Percentiles rank a stretch among this genome's conserved stretches.
Evolutionary conservation across 345 rosid species (phyloP).

Genomic region (Camelina hispida): DNA sequence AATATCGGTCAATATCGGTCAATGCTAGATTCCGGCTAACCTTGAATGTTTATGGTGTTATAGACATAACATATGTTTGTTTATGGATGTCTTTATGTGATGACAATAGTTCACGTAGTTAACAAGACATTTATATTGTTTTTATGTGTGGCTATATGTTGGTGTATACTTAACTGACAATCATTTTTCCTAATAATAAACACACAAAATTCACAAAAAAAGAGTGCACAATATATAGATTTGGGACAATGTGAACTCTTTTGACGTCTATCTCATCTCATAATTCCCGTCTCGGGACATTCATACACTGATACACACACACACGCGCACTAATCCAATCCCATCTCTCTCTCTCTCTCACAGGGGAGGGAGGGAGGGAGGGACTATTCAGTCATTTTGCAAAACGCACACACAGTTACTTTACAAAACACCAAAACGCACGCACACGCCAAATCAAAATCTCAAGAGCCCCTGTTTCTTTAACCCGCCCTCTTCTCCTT

Average conservation of each 20-base stretch:
- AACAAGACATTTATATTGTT: no score
- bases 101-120: no score
- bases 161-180: no score
- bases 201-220: neutral
- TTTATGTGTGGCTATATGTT: no score
- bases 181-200: no score
- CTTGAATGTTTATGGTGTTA: no score
- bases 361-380: neutral
- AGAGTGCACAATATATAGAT: neutral
- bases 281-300: constrained; percentile 14
- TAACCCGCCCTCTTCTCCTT: constrained; percentile 30
- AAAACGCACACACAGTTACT: neutral
- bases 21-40: no score
- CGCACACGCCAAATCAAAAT: constrained; percentile 29
- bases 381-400: constrained; percentile 19
- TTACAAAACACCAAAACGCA: neutral
- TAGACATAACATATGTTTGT: no score
- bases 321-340: neutral
- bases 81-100: no score
- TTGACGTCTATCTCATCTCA: constrained; percentile 27
- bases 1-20: no score
- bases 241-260: constrained; percentile 6
- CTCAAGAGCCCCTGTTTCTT: constrained; percentile 25
- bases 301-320: neutral
- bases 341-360: no score